A percentile compares a stretch with the other conserved stretches of the same genome.
phyloP scores from a whole-genome alignment of 495 filamentous ascomycete genomes.

The Aspergillus cavernicola region DNA sequence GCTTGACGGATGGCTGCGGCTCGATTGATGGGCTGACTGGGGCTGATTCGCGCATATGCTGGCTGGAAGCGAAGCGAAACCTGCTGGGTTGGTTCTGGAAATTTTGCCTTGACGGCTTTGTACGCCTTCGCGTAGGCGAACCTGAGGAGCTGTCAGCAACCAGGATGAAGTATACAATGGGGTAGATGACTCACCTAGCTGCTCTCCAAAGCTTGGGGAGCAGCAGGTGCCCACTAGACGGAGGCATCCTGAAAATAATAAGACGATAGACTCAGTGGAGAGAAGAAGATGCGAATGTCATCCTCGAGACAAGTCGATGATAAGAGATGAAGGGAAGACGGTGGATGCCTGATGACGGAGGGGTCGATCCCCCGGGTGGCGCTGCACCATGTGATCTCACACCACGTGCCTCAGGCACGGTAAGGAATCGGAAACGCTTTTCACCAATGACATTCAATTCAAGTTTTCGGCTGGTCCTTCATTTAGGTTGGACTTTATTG shows the following conservation, averaged over 20 bases:
- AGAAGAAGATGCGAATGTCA: conserved; percentile 13
- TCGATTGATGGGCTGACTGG: conserved; percentile 69
- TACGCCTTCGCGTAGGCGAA: conserved; percentile 62
- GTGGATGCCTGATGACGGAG: conserved; percentile 34
- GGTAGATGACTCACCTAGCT: conserved; percentile 47
- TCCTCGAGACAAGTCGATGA: conserved; percentile 17
- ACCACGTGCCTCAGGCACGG: conserved; percentile 7
- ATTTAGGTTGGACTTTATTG: not conserved
- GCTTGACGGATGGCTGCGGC: conserved; percentile 67
- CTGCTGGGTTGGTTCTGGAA: conserved; percentile 51
- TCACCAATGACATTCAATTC: not conserved
- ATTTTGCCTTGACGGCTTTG: conserved; percentile 57
- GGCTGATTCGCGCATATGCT: conserved; percentile 48
- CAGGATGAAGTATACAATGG: conserved; percentile 10
- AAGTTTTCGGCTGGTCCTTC: too few species aligned
- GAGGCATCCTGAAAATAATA: conserved; percentile 53
- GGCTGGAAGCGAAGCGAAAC: conserved; percentile 44
- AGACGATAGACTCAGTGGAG: conserved; percentile 10
- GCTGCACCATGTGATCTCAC: conserved; percentile 30
- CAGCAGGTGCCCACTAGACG: conserved; percentile 65
- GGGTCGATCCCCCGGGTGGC: conserved; percentile 24
- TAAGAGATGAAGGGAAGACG: conserved; percentile 18
- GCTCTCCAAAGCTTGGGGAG: conserved; percentile 66
- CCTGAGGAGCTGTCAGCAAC: conserved; percentile 34
- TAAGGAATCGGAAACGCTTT: not conserved